Evolutionary conservation across 306 rosid genomes (phyloP).

Genomic region (Senna siamea): DNA sequence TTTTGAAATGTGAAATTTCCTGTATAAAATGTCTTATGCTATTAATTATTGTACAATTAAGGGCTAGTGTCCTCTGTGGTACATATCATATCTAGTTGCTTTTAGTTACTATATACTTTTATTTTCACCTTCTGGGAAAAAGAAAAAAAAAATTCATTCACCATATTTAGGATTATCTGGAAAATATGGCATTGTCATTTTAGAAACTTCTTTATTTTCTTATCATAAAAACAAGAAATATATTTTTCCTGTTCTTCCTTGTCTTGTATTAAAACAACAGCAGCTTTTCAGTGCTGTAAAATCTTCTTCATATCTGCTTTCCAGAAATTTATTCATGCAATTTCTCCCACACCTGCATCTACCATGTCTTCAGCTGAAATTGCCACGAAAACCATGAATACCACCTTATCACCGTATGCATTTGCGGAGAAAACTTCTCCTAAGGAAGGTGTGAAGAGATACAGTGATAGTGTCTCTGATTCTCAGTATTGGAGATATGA

Average conservation of each 20-base stretch:
- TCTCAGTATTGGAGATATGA: constrained; percentile 97
- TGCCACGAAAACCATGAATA: constrained; percentile 65
- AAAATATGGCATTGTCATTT: constrained; percentile 5
- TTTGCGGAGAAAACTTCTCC: constrained; percentile 45
- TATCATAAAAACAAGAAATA: no score
- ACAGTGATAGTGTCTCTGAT: constrained; percentile 59
- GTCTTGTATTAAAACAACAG: constrained; percentile 15
- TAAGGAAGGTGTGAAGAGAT: constrained; percentile 64
- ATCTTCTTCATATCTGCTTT: constrained; percentile 37
- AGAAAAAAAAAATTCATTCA: not conserved
- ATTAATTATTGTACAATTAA: constrained; percentile 17
- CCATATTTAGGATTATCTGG: not conserved
- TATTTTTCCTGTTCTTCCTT: not conserved
- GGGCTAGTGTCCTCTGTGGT: constrained; percentile 4
- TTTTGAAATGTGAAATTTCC: constrained; percentile 13
- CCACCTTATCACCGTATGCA: constrained; percentile 80
- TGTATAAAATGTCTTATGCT: constrained; percentile 21
- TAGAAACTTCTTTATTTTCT: constrained; percentile 22
- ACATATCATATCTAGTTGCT: not conserved
- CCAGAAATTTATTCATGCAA: constrained; percentile 97
- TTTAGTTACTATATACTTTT: not conserved
- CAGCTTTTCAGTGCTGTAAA: constrained; percentile 38
- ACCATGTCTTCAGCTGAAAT: constrained; percentile 81
- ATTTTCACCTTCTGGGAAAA: not conserved
- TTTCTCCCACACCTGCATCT: constrained; percentile 93